These are phyloP conservation scores for Phytophthora sansomeana DNA, from an alignment of 352 stramenopile genomes.

Conservation along the genomic window DNA sequence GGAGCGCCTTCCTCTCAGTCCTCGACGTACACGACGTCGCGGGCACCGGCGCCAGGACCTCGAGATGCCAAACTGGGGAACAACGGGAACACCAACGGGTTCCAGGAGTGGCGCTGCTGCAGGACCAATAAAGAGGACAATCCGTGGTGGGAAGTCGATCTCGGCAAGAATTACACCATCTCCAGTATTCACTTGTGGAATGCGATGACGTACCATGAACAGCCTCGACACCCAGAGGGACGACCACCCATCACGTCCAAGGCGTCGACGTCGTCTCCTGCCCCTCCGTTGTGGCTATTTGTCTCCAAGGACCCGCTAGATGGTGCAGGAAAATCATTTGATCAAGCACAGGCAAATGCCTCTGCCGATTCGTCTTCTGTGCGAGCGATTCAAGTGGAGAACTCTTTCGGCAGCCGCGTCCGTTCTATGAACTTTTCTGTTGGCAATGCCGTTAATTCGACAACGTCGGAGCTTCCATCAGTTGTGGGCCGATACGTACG, in stretches of 20 bases:
- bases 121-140: conserved; percentile 66
- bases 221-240: conserved; percentile 50
- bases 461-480: neutral
- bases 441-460: neutral
- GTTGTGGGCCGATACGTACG: conserved; percentile 62
- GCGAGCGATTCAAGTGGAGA: conserved; percentile 31
- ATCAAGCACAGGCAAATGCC: conserved; percentile 29
- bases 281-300: conserved; percentile 62
- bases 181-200: conserved; percentile 73
- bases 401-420: conserved; percentile 35
- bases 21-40: conserved; percentile 56
- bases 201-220: conserved; percentile 74
- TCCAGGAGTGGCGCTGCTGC: conserved; percentile 70
- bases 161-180: conserved; percentile 45
- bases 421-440: conserved; percentile 31
- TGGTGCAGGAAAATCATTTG: conserved; percentile 18
- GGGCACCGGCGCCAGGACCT: conserved; percentile 48
- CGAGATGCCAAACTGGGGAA: conserved; percentile 61
- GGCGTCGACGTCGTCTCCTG: conserved; percentile 34
- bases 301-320: conserved; percentile 58
- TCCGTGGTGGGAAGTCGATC: conserved; percentile 81
- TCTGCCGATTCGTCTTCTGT: conserved; percentile 16
- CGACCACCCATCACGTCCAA: conserved; percentile 51
- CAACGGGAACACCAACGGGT: conserved; percentile 74
- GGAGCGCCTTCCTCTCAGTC: conserved; percentile 46